These are phyloP conservation scores for Wickerhamomyces queroliae DNA, from an alignment of 805 yeast species.

Conservation along the genomic window DNA sequence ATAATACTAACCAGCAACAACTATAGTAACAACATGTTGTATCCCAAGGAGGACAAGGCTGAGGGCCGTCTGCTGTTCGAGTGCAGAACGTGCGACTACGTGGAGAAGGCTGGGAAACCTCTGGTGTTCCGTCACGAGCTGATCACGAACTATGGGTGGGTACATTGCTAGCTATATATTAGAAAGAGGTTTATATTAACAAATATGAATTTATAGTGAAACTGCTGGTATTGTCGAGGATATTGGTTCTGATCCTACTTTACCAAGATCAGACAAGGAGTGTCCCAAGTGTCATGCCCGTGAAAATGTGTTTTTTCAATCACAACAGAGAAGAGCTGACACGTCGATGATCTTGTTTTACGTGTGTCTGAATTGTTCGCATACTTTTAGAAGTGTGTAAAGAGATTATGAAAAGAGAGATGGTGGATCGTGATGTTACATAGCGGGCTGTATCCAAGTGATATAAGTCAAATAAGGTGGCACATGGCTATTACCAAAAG, in stretches of 20 bases:
- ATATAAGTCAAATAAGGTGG: too few relatives aligned
- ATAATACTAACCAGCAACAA: conserved; percentile 1
- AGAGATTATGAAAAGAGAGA: background rate
- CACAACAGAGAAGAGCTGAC: conserved; percentile 91
- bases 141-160: conserved; percentile 71
- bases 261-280: conserved; percentile 90
- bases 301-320: conserved; percentile 94
- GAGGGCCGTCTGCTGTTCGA: conserved; percentile 67
- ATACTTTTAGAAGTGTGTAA: conserved; percentile 39
- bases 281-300: conserved; percentile 86
- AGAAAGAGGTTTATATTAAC: background rate
- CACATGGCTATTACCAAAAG: too few relatives aligned
- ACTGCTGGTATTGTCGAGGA: conserved; percentile 97
- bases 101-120: conserved; percentile 85
- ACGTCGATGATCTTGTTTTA: conserved; percentile 93
- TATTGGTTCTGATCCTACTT: conserved; percentile 94
- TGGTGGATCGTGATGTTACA: background rate
- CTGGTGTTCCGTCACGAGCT: conserved; percentile 90
- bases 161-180: conserved; percentile 2
- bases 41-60: conserved; percentile 92
- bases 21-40: conserved; percentile 86
- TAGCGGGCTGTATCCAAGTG: too few relatives aligned
- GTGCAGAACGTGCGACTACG: conserved; percentile 91
- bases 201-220: conserved; percentile 34
- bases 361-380: conserved; percentile 84